Evolutionary conservation across 352 stramenopile genomes (phyloP).

Genomic region (Globisporangium spinosum): DNA sequence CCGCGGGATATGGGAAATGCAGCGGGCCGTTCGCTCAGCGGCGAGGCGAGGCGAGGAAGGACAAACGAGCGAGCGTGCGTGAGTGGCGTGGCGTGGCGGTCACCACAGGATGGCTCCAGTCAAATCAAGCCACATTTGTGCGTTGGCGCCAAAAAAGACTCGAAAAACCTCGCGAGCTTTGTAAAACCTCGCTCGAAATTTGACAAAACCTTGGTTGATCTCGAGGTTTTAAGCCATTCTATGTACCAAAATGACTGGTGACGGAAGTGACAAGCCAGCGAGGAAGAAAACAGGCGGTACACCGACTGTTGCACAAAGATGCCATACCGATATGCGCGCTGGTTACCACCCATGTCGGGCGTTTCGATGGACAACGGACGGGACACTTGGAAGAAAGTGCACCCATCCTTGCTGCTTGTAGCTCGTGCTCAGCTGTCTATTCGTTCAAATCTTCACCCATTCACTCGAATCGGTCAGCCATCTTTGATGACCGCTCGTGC

Average conservation of each 20-base stretch:
- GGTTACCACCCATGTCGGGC: constrained; percentile 6
- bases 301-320: too few species aligned
- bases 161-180: neutral
- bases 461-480: neutral
- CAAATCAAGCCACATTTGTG: neutral
- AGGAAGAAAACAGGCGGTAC: neutral
- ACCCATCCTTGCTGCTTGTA: neutral
- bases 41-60: neutral
- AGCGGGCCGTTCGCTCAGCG: neutral
- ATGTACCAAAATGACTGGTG: constrained; percentile 14
- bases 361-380: neutral
- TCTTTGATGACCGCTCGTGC: neutral
- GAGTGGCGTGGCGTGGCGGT: constrained; percentile 1
- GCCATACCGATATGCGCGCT: neutral
- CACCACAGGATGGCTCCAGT: constrained; percentile 8
- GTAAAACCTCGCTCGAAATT: neutral
- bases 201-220: neutral
- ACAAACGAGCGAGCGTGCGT: neutral
- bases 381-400: neutral
- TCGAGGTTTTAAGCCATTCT: constrained; percentile 12
- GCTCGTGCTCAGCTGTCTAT: neutral
- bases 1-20: constrained; percentile 23
- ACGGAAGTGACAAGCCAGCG: neutral
- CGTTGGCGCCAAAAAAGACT: constrained; percentile 9
- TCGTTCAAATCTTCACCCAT: constrained; percentile 3